Percentiles rank a stretch among this genome's conserved stretches.
phyloP scores from a whole-genome alignment of 192 early-diverging fungal species.

The Mortierella claussenii region DNA sequence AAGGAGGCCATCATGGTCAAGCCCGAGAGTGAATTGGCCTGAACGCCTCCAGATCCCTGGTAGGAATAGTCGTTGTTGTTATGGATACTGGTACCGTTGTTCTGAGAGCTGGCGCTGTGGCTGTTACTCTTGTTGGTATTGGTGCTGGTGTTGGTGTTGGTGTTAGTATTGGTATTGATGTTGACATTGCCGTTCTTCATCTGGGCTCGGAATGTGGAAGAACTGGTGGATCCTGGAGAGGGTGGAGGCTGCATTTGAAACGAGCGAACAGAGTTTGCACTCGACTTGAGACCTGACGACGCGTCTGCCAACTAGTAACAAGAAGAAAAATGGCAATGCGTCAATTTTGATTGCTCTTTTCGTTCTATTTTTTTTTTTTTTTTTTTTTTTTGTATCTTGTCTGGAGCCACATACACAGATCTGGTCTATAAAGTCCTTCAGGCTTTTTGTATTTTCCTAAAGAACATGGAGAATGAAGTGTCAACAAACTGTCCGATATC shows the following conservation, averaged over 20 bases:
- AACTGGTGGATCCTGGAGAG: slow-evolving; percentile 27
- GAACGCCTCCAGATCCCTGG: too few species aligned
- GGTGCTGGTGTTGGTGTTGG: slow-evolving; percentile 3
- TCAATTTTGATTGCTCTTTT: neutral
- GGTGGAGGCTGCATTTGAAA: slow-evolving; percentile 8
- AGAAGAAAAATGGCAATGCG: neutral
- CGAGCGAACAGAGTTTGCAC: slow-evolving; percentile 35
- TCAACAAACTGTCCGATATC: too few species aligned
- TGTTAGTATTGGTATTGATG: neutral
- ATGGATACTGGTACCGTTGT: neutral
- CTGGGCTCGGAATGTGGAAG: slow-evolving; percentile 19
- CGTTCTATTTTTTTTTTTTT: neutral
- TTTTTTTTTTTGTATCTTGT: too few species aligned
- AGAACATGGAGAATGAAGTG: neutral
- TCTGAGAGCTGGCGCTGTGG: too few species aligned
- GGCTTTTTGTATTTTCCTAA: slow-evolving; percentile 63
- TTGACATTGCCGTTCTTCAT: slow-evolving; percentile 17
- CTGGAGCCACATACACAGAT: slow-evolving; percentile 53
- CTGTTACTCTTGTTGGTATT: neutral
- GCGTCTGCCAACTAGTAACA: neutral
- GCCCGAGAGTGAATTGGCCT: too few species aligned
- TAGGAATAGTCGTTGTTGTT: too few species aligned
- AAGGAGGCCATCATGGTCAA: slow-evolving; percentile 12
- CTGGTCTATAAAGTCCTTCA: slow-evolving; percentile 72
- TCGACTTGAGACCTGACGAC: slow-evolving; percentile 9